These are phyloP conservation scores for Pyrenula massariospora DNA, from an alignment of 495 filamentous ascomycete genomes.

Conservation along the genomic window DNA sequence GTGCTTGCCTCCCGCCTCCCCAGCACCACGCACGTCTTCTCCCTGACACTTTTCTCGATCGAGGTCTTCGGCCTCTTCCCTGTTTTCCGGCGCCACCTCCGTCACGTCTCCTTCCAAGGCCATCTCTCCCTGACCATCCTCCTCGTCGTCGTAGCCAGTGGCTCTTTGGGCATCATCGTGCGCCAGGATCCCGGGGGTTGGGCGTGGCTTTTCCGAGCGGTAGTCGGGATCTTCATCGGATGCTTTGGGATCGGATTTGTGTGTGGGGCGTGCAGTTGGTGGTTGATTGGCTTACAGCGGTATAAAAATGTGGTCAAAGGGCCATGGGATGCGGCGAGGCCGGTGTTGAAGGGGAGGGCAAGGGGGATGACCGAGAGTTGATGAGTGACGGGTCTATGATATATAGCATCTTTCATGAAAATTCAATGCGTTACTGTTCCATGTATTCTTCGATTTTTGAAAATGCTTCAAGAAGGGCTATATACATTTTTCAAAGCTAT, in stretches of 20 bases:
- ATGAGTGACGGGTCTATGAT: too few relatives aligned
- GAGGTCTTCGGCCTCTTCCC: constrained; percentile 96
- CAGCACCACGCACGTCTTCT: constrained; percentile 88
- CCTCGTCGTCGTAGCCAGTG: constrained; percentile 69
- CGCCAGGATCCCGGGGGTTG: constrained; percentile 55
- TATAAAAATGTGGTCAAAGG: constrained; percentile 99
- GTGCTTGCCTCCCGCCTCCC: constrained; percentile 81
- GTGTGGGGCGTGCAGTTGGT: constrained; percentile 95
- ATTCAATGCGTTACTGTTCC: too few relatives aligned
- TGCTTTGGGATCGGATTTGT: constrained; percentile 54
- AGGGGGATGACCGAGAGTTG: constrained; percentile 3
- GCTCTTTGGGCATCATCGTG: constrained; percentile 61
- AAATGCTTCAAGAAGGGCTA: too few relatives aligned
- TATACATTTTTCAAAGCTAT: too few relatives aligned
- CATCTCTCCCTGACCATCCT: constrained; percentile 67
- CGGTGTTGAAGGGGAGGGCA: constrained; percentile 40
- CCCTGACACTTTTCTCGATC: constrained; percentile 86
- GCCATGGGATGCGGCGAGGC: constrained; percentile 93
- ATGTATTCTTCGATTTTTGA: too few relatives aligned
- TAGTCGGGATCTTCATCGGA: constrained; percentile 63
- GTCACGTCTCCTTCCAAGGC: constrained; percentile 71
- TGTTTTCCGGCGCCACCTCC: constrained; percentile 78
- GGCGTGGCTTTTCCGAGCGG: constrained; percentile 41
- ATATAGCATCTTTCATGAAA: too few relatives aligned
- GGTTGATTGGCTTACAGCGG: constrained; percentile 92